A percentile compares a stretch with the other conserved stretches of the same genome.
Evolutionary conservation across 495 filamentous ascomycete genomes (phyloP).

Genomic region (Annulohypoxylon moriforme): DNA sequence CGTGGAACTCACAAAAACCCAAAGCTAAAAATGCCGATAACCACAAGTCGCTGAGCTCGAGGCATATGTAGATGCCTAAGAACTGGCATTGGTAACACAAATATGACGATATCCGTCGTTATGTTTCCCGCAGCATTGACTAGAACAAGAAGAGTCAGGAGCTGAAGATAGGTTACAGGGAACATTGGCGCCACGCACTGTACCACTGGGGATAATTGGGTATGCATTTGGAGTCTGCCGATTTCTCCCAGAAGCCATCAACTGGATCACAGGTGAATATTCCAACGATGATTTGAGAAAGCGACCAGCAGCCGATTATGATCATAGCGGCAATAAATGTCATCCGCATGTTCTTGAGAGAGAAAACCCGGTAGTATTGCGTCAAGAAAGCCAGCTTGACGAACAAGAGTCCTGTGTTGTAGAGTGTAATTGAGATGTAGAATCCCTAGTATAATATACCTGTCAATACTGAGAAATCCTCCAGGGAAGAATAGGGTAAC

Average conservation of each 20-base stretch:
- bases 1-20: constrained; percentile 52
- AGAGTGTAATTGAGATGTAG: constrained; percentile 58
- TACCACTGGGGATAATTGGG: constrained; percentile 51
- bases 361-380: constrained; percentile 57
- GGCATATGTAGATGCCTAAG: constrained; percentile 55
- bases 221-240: constrained; percentile 46
- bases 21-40: constrained; percentile 53
- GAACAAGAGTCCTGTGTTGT: constrained; percentile 54
- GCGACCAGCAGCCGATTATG: constrained; percentile 52
- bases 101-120: constrained; percentile 54
- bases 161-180: no score
- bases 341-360: constrained; percentile 44
- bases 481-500: not conserved
- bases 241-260: constrained; percentile 51
- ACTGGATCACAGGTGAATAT: constrained; percentile 52
- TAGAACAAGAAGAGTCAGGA: not conserved
- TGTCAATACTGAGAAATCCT: not conserved
- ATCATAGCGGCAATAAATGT: constrained; percentile 45
- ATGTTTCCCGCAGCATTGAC: constrained; percentile 56
- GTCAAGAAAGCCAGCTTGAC: constrained; percentile 58
- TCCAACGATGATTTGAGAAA: constrained; percentile 55
- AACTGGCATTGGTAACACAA: constrained; percentile 49
- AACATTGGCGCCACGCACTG: not conserved
- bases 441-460: constrained; percentile 46
- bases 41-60: constrained; percentile 45